These are phyloP conservation scores for Penicillium frequentans DNA, from an alignment of 2,329 filamentous ascomycete genomes.

Conservation along the genomic window DNA sequence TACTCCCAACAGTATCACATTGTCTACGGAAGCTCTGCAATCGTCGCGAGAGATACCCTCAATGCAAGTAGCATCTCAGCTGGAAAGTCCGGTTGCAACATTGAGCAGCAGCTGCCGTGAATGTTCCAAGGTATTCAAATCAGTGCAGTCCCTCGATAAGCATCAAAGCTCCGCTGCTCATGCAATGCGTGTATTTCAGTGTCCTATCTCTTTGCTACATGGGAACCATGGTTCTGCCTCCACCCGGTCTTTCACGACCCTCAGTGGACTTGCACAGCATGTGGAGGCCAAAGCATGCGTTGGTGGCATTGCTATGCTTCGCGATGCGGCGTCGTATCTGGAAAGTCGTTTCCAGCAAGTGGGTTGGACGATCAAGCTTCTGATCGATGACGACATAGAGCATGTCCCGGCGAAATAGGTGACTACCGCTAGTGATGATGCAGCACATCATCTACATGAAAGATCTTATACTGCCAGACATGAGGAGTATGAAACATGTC, in stretches of 20 bases:
- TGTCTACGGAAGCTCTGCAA: neutral
- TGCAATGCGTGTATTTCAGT: neutral
- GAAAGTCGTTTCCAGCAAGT: neutral
- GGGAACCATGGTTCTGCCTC: neutral
- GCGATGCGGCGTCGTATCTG: neutral
- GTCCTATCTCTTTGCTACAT: neutral
- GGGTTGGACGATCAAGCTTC: neutral
- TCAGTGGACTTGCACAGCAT: neutral
- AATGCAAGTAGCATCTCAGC: neutral
- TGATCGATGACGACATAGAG: neutral
- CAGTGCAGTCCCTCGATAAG: neutral
- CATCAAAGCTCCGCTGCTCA: neutral
- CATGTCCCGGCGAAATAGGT: no score
- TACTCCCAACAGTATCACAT: neutral
- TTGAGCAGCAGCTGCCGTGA: neutral
- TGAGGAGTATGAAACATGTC: no score
- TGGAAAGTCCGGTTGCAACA: neutral
- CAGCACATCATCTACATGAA: no score
- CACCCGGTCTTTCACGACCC: neutral
- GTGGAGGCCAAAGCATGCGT: neutral
- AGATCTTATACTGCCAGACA: no score
- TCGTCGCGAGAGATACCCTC: neutral
- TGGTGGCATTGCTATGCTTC: neutral
- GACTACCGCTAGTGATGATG: no score
- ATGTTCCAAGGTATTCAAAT: neutral